phyloP scores from a whole-genome alignment of 139 green algal genomes.

The Microglena sp. region DNA sequence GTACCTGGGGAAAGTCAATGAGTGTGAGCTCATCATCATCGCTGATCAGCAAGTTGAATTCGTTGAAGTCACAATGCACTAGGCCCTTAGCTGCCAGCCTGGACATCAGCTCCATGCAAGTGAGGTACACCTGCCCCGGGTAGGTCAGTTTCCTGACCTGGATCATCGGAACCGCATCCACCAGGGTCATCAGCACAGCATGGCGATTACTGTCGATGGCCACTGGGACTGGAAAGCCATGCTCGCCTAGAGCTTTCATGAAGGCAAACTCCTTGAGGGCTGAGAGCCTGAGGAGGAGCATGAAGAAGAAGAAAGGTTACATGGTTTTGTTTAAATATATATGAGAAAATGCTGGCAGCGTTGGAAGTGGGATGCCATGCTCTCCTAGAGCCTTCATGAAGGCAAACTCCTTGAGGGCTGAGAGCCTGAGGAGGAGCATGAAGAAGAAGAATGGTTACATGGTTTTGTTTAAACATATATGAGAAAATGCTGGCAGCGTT shows the following conservation, averaged over 20 bases:
- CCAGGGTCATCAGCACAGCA: conserved; percentile 88
- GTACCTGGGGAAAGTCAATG: conserved; percentile 94
- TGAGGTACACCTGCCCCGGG: conserved; percentile 56
- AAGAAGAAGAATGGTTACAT: neutral
- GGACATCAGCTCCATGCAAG: conserved; percentile 71
- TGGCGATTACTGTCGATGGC: conserved; percentile 91
- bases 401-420: conserved; percentile 89
- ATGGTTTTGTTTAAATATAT: too few species aligned
- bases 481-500: too few species aligned
- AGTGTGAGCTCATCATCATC: conserved; percentile 61
- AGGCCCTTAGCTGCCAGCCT: conserved; percentile 69
- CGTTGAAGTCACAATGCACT: conserved; percentile 99
- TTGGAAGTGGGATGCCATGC: conserved; percentile 82
- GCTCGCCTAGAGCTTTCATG: conserved; percentile 87
- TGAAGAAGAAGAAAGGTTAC: neutral
- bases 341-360: neutral
- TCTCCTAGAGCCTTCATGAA: conserved; percentile 95
- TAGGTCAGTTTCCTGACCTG: conserved; percentile 60
- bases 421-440: conserved; percentile 63
- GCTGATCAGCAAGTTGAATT: conserved; percentile 90
- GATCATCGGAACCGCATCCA: conserved; percentile 67
- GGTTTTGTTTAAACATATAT: too few species aligned
- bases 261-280: conserved; percentile 95
- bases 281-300: conserved; percentile 69
- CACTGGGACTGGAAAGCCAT: conserved; percentile 83